Evolutionary conservation across 176 grass and related monocot species (phyloP), one percentile per base, ranked within the genome.

Genomic region (Oryza longistaminata): DNA sequence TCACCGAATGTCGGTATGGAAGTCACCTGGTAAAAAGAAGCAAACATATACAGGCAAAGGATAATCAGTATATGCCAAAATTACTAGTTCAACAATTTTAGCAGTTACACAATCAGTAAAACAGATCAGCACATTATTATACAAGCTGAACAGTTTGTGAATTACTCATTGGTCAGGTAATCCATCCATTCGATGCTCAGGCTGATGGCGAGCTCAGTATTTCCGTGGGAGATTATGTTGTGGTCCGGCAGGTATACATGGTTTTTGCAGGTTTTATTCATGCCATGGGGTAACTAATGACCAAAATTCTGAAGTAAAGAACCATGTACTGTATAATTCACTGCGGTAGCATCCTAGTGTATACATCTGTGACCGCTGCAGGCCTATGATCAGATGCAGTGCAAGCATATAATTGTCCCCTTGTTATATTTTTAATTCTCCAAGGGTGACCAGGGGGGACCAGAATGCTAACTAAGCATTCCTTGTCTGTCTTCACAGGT

Each of bases 161-260:
- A 50, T 75, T 75, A 1, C 22, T 79, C 74, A 70, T 85, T 60
- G 44, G 74, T 70, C 82, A 99, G 97, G 97, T 94, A 77, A 86
- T 99, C 82, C 93, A 96, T 88, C 81, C 97, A 66, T 99, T 99
- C 15, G 92, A 99, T 90, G 90, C 90, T 50, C 93, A 96, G 85
- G 78, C 93, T 52, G 91, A 94, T 86, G 90, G 97, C 34, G 97
- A 99, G 71, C 97, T 99, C 29, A 91, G 86, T 94, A 82, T 99
- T 19, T 81, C 89, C 1, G 70, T 99, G 66, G 97, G 92, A 79
- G 97, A 99, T 81, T 90, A 89, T 58, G 82, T 99, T 39, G 88
- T 94, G 69, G 90, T 99, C 67, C 92, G 93, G 21, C 95, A 97
- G 95, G 95, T 97, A 95, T 35, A 81, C 44, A 29, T 53, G 14